Conservation (phyloP, 176 grass and related monocot genomes). For the Oryza officinalis region DNA sequence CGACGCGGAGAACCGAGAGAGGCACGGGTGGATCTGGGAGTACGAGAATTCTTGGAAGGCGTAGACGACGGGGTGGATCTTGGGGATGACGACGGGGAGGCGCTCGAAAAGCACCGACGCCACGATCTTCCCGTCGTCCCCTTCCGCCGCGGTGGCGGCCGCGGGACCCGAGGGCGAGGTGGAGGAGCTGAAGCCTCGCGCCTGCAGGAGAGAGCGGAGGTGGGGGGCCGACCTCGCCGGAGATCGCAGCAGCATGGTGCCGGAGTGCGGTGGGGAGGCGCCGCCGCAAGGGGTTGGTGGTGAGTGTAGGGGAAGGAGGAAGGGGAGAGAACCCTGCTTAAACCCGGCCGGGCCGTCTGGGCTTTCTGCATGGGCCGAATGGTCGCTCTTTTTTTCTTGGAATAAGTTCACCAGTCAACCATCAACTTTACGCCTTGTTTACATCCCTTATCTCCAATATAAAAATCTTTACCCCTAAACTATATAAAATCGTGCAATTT, state of each 20-base stretch:
- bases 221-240: constrained; percentile 24
- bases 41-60: constrained; percentile 98
- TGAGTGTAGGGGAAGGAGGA: background rate
- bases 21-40: background rate
- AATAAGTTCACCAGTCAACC: too few species aligned
- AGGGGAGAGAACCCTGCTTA: constrained; percentile 50
- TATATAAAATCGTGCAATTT: too few species aligned
- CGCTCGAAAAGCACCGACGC: constrained; percentile 90
- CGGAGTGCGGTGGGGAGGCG: background rate
- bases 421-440: too few species aligned
- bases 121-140: constrained; percentile 61
- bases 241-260: constrained; percentile 43
- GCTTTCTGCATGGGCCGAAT: constrained; percentile 28
- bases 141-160: constrained; percentile 15
- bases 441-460: too few species aligned
- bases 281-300: background rate
- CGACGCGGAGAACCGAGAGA: background rate
- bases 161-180: background rate
- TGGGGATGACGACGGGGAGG: constrained; percentile 86
- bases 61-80: constrained; percentile 87
- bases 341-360: constrained; percentile 39
- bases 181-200: constrained; percentile 48
- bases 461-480: too few species aligned
- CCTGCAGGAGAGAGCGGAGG: constrained; percentile 42
- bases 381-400: background rate